A percentile compares a stretch with the other conserved stretches of the same genome.
Conservation (phyloP, 805 yeast genomes). For the Ogataea pignaliae region DNA sequence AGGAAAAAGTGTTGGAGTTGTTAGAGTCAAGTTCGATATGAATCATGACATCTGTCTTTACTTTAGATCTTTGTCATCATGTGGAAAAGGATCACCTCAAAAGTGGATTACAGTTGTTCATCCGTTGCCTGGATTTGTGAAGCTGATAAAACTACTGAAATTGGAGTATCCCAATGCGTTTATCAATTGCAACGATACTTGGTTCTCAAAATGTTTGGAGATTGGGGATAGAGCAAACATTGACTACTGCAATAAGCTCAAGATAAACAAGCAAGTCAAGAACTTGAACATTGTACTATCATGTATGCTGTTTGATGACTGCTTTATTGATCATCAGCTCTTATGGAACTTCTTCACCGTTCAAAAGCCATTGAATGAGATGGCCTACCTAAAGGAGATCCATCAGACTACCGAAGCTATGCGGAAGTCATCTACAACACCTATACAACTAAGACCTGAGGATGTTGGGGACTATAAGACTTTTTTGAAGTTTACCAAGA, state of each 20-base stretch:
- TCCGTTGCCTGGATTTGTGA: slow-evolving; percentile 28
- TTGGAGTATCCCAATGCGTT: slow-evolving; percentile 33
- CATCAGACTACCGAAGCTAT: neutral
- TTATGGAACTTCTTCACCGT: slow-evolving; percentile 39
- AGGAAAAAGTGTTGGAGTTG: slow-evolving; percentile 28
- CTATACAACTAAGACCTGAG: slow-evolving; percentile 28
- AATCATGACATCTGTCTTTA: slow-evolving; percentile 25
- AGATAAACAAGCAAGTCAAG: slow-evolving; percentile 43
- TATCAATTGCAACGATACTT: slow-evolving; percentile 17
- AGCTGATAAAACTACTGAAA: slow-evolving; percentile 31
- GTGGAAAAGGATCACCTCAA: neutral
- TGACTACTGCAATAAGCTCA: slow-evolving; percentile 36
- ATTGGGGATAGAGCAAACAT: slow-evolving; percentile 20
- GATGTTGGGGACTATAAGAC: slow-evolving; percentile 41
- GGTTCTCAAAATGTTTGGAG: slow-evolving; percentile 21
- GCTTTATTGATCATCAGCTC: slow-evolving; percentile 32
- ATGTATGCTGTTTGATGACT: slow-evolving; percentile 36
- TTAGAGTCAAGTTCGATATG: slow-evolving; percentile 30
- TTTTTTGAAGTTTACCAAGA: slow-evolving; percentile 42
- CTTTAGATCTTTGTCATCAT: slow-evolving; percentile 11
- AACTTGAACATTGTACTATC: slow-evolving; percentile 46
- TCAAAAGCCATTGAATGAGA: slow-evolving; percentile 24
- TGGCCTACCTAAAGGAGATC: slow-evolving; percentile 10
- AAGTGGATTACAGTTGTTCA: slow-evolving; percentile 21
- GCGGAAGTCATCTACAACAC: neutral